These are phyloP conservation scores for Triticum urartu DNA, from an alignment of 176 grass and related monocot species.

Conservation along the genomic window DNA sequence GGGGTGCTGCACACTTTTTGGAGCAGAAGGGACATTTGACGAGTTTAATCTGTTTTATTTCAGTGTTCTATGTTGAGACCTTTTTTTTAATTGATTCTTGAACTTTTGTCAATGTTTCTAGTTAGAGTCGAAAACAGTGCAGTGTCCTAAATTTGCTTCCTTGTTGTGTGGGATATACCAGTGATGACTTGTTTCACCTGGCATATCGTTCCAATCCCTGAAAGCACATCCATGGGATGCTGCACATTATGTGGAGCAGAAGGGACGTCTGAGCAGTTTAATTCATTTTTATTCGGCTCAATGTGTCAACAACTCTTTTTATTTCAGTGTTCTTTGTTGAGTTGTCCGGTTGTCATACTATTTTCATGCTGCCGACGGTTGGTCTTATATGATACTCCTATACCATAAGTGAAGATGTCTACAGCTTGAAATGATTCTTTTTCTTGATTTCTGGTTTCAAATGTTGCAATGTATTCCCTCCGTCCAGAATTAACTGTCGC, in stretches of 20 bases:
- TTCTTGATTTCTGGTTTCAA: not conserved
- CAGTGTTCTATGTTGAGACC: no score
- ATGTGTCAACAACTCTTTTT: not conserved
- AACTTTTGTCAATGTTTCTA: not conserved
- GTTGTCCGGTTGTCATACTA: not conserved
- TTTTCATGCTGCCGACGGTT: not conserved
- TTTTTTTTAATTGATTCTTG: no score
- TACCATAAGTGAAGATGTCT: no score
- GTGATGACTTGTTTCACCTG: conserved; percentile 30
- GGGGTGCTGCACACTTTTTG: conserved; percentile 20
- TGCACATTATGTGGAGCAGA: conserved; percentile 37
- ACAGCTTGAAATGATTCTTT: not conserved
- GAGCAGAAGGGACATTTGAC: conserved; percentile 52
- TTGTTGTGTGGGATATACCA: not conserved
- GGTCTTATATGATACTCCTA: not conserved
- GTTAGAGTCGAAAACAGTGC: no score
- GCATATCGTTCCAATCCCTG: conserved; percentile 52
- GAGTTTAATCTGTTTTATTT: not conserved
- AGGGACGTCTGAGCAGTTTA: conserved; percentile 46
- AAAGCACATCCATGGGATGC: conserved; percentile 28
- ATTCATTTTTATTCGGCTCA: not conserved
- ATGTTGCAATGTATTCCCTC: no score
- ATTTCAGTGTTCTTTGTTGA: not conserved
- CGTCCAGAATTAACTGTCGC: no score
- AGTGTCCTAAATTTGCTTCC: no score